Conservation (phyloP, 2,329 filamentous ascomycete species). For the Phaeomoniella chlamydospora region DNA sequence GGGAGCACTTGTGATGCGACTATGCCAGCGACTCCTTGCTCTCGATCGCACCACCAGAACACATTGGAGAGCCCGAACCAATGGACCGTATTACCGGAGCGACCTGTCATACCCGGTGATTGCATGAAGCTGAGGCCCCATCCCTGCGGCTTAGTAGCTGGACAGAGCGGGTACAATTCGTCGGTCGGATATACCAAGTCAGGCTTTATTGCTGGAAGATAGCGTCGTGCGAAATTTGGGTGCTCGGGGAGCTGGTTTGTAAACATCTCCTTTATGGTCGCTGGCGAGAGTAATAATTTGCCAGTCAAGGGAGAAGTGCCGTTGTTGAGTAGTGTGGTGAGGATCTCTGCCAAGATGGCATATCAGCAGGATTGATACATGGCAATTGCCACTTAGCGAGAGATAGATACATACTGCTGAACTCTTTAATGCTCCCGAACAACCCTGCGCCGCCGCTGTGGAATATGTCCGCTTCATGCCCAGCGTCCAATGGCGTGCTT, state of each 20-base stretch:
- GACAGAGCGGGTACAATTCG: constrained; percentile 40
- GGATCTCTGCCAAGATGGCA: constrained; percentile 34
- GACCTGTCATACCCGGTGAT: constrained; percentile 30
- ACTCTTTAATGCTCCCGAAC: constrained; percentile 46
- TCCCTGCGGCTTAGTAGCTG: constrained; percentile 39
- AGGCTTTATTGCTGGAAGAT: constrained; percentile 31
- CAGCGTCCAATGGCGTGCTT: constrained; percentile 27
- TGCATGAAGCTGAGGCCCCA: constrained; percentile 52
- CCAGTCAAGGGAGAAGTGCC: constrained; percentile 45
- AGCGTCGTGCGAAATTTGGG: constrained; percentile 35
- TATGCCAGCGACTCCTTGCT: constrained; percentile 22
- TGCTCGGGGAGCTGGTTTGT: constrained; percentile 45
- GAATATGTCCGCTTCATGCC: constrained; percentile 31
- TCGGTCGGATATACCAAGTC: constrained; percentile 32
- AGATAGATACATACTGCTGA: constrained; percentile 31
- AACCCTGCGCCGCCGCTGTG: constrained; percentile 49
- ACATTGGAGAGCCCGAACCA: constrained; percentile 49
- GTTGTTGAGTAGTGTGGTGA: constrained; percentile 49
- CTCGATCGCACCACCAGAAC: constrained; percentile 50
- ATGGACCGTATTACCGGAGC: constrained; percentile 33
- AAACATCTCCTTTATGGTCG: constrained; percentile 51
- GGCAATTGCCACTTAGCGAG: too few species aligned
- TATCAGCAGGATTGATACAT: constrained; percentile 2
- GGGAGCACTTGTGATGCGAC: constrained; percentile 12
- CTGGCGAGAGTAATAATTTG: constrained; percentile 35